Evolutionary conservation across 2,329 filamentous ascomycete genomes (phyloP), one percentile per base, ranked within the genome.

Genomic region (Seiridium cupressi): DNA sequence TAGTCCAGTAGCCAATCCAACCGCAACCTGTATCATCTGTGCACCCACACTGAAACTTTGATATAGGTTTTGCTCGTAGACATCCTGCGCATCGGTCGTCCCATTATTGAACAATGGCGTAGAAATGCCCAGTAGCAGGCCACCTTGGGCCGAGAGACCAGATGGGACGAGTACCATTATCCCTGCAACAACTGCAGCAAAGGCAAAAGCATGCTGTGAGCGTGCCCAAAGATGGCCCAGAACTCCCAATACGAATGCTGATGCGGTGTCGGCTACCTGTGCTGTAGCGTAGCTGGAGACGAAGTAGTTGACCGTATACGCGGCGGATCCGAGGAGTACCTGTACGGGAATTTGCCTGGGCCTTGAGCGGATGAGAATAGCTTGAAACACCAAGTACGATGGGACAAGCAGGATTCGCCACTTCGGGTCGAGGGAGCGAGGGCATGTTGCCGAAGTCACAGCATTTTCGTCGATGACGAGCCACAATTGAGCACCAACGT

Each of bases 331-430:
- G 42, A 63, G 57, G 4, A 63, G 32, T 5, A 63, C 62, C 48
- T 63, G 62, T 18, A 63, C 49, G 10, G 62, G 62, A 31, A 63
- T 62, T 40, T 63, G 62, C 5, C 42, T 48, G 5, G 58, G 59
- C 9, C 61, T 51, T 8, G 57, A 51, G n/a, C 57, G 55, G 42
- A 63, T 61, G 3, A 61, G 62, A 9, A 64, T 55, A n/a, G 62
- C 55, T n/a, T 64, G 63, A 67, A 88, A 91, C 35, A 92, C 70
- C 7, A 91, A 86, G 72, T 93, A 96, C 5, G 83, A 72, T 0
- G 89, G 84, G 0, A 94, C 92, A 69, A 92, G 93, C 36, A 89
- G 77, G 75, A 93, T 92, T 60, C 82, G 84, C 54, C 74, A 73
- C 60, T 75, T 69, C 2, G 70, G 65, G 13, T 74, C 64, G 55